Percentiles rank a stretch among this genome's conserved stretches.
phyloP scores from a whole-genome alignment of 192 early-diverging fungal genomes.

The Haplosporangium gracile region DNA sequence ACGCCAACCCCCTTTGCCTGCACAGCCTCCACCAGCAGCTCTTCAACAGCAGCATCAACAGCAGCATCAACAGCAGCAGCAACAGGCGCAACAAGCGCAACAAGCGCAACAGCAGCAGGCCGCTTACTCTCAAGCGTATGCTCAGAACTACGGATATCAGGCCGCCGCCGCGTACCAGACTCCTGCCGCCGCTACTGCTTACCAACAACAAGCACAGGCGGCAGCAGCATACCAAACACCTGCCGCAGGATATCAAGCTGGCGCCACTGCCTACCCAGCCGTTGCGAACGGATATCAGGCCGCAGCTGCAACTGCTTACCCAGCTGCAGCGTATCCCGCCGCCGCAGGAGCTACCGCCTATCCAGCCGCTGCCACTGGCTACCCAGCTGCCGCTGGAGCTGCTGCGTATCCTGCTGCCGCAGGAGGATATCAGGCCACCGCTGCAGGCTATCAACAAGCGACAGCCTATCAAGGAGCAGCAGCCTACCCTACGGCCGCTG shows the following conservation, averaged over 20 bases:
- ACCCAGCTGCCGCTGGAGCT: not conserved
- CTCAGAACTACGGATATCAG: conserved; percentile 46
- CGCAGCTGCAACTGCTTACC: conserved; percentile 19
- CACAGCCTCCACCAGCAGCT: conserved; percentile 40
- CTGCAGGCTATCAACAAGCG: conserved; percentile 33
- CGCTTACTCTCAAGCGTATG: conserved; percentile 40
- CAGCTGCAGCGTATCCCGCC: conserved; percentile 9
- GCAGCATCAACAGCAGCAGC: conserved; percentile 36
- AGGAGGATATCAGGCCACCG: conserved; percentile 22
- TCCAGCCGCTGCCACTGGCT: not conserved
- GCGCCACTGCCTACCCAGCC: conserved; percentile 4
- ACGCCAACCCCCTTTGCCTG: conserved; percentile 41
- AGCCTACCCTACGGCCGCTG: conserved; percentile 29
- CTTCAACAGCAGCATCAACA: conserved; percentile 41
- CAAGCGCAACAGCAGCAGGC: conserved; percentile 7
- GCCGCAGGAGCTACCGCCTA: conserved; percentile 23
- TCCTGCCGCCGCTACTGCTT: conserved; percentile 16
- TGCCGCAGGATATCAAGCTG: conserved; percentile 26
- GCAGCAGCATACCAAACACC: conserved; percentile 4
- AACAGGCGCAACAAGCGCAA: conserved; percentile 24
- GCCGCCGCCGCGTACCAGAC: conserved; percentile 14
- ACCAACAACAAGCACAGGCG: conserved; percentile 18
- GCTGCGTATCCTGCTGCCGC: conserved; percentile 8
- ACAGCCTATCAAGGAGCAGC: conserved; percentile 27
- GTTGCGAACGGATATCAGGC: conserved; percentile 35